Percentiles rank a stretch among this genome's conserved stretches.
Evolutionary conservation across 495 filamentous ascomycete species (phyloP).

Genomic region (Penicillium arizonense): DNA sequence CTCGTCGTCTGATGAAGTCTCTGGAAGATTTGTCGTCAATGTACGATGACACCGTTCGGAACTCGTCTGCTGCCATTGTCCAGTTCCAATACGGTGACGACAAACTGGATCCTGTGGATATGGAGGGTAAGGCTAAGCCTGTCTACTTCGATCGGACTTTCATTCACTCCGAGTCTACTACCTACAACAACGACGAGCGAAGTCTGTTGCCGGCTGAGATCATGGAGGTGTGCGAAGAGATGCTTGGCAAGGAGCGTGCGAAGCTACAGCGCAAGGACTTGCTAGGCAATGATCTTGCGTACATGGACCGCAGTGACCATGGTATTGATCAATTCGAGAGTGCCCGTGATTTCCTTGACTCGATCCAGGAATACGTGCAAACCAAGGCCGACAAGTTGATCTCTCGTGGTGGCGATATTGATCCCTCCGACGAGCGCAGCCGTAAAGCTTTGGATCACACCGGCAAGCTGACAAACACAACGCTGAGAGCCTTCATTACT

Average conservation of each 20-base stretch:
- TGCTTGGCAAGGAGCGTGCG: slow-evolving; percentile 62
- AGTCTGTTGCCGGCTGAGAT: slow-evolving; percentile 76
- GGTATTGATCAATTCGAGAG: slow-evolving; percentile 83
- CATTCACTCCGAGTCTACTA: slow-evolving; percentile 75
- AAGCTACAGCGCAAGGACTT: slow-evolving; percentile 61
- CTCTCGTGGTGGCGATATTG: slow-evolving; percentile 37
- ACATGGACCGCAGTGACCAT: slow-evolving; percentile 62
- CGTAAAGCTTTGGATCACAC: slow-evolving; percentile 61
- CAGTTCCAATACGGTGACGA: slow-evolving; percentile 98
- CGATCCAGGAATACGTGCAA: slow-evolving; percentile 67
- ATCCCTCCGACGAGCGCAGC: slow-evolving; percentile 37
- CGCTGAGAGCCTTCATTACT: slow-evolving; percentile 72
- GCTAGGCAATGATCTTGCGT: slow-evolving; percentile 51
- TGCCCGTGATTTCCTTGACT: slow-evolving; percentile 75
- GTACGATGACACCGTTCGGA: slow-evolving; percentile 94
- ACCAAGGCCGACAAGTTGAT: slow-evolving; percentile 55
- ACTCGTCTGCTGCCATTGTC: slow-evolving; percentile 77
- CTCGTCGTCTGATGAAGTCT: slow-evolving; percentile 94
- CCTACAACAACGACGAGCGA: slow-evolving; percentile 71
- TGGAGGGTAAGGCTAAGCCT: slow-evolving; percentile 92
- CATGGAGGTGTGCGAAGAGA: slow-evolving; percentile 56
- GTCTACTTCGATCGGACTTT: slow-evolving; percentile 93
- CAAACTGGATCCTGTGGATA: slow-evolving; percentile 90
- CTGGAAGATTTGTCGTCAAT: slow-evolving; percentile 88
- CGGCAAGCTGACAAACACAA: slow-evolving; percentile 73